Evolutionary conservation across 169 alveolate species (phyloP).

Genomic region (Babesia bigemina): DNA sequence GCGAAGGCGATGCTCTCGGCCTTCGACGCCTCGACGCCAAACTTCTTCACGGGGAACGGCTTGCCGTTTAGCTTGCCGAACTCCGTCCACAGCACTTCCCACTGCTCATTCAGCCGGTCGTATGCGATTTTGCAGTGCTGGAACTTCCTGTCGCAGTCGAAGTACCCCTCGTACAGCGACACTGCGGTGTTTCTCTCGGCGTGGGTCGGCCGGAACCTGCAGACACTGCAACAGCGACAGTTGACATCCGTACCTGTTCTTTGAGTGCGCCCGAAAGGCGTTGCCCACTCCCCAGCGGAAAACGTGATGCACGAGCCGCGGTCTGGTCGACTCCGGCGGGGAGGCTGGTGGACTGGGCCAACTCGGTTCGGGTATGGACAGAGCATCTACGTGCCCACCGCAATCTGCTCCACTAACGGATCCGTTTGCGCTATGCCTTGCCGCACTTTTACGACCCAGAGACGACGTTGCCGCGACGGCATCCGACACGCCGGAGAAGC

Average conservation of each 20-base stretch:
- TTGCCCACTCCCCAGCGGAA: slow-evolving; percentile 83
- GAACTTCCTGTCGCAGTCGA: slow-evolving; percentile 59
- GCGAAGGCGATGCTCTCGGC: slow-evolving; percentile 69
- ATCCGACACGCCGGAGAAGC: too few species aligned
- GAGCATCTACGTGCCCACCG: too few species aligned
- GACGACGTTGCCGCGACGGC: too few species aligned
- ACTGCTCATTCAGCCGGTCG: slow-evolving; percentile 77
- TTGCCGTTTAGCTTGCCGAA: slow-evolving; percentile 76
- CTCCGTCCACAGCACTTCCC: slow-evolving; percentile 83
- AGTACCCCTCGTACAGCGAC: slow-evolving; percentile 68
- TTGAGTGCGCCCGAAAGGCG: slow-evolving; percentile 72
- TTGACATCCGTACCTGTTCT: slow-evolving; percentile 61
- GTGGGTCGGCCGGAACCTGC: slow-evolving; percentile 74
- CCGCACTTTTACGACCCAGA: too few species aligned
- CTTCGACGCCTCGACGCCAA: slow-evolving; percentile 77
- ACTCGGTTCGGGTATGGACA: background rate
- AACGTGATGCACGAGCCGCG: slow-evolving; percentile 59
- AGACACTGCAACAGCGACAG: background rate
- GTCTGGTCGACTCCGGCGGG: slow-evolving; percentile 17
- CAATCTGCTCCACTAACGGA: too few species aligned
- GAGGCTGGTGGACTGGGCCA: slow-evolving; percentile 1
- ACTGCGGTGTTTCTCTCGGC: slow-evolving; percentile 66
- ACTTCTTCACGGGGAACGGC: slow-evolving; percentile 79
- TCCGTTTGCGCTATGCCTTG: too few species aligned
- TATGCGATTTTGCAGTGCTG: slow-evolving; percentile 65